These are phyloP conservation scores for Termitomyces bulborhizus DNA, from an alignment of 768 basidiomycete genomes.

Conservation along the genomic window DNA sequence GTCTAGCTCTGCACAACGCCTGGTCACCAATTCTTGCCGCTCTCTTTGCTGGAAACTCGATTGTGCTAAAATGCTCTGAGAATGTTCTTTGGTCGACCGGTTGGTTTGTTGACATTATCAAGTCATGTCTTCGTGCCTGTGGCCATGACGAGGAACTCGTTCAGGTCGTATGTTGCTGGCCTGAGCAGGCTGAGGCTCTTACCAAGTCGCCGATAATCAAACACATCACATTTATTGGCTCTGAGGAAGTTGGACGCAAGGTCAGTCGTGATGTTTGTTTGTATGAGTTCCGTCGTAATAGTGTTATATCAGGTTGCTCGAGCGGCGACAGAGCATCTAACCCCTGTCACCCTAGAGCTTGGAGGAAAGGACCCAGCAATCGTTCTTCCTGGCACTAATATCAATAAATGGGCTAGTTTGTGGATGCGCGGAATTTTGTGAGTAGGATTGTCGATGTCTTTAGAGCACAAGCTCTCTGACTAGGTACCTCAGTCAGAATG, in stretches of 20 bases:
- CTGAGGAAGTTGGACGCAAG: constrained; percentile 70
- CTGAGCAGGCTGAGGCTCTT: constrained; percentile 77
- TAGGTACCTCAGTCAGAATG: constrained; percentile 61
- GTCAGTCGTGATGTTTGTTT: constrained; percentile 27
- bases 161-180: constrained; percentile 89
- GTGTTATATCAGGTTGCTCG: constrained; percentile 54
- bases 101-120: constrained; percentile 79
- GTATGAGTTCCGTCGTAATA: not conserved
- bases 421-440: constrained; percentile 94
- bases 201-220: constrained; percentile 76
- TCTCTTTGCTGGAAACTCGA: constrained; percentile 84
- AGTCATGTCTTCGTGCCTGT: constrained; percentile 69
- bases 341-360: constrained; percentile 89
- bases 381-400: constrained; percentile 79
- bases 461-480: not conserved
- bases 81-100: constrained; percentile 87
- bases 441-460: constrained; percentile 23
- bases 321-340: constrained; percentile 82
- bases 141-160: constrained; percentile 83
- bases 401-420: constrained; percentile 71
- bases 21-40: constrained; percentile 91
- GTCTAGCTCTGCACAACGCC: constrained; percentile 81
- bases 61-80: constrained; percentile 91
- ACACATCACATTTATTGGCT: constrained; percentile 94
- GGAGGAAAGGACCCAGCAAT: constrained; percentile 95